These are phyloP conservation scores for Scedosporium minutisporum DNA, from an alignment of 2,329 filamentous ascomycete genomes.

Conservation along the genomic window DNA sequence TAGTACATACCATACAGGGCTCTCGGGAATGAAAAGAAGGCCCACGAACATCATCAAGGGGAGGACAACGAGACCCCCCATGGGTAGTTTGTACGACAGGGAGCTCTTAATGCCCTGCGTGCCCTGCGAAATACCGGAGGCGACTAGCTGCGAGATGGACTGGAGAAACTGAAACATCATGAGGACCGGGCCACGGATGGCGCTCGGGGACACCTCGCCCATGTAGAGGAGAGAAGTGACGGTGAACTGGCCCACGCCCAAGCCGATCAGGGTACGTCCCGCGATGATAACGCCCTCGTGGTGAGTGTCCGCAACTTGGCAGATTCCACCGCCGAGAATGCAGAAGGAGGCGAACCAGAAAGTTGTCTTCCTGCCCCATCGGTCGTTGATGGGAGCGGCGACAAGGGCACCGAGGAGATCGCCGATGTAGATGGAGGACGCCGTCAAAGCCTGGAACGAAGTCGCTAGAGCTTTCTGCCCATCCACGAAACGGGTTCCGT, in stretches of 20 bases:
- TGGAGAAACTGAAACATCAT: slow-evolving; percentile 24
- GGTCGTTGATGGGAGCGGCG: slow-evolving; percentile 26
- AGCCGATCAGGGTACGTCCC: slow-evolving; percentile 14
- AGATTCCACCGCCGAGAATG: slow-evolving; percentile 17
- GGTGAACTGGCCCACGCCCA: slow-evolving; percentile 15
- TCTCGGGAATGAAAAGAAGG: slow-evolving; percentile 17
- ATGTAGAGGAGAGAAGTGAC: slow-evolving; percentile 15
- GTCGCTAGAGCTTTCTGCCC: slow-evolving; percentile 14
- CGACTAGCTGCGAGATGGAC: slow-evolving; percentile 20
- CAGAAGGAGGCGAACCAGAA: slow-evolving; percentile 23
- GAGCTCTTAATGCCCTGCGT: slow-evolving; percentile 15
- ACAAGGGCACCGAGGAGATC: slow-evolving; percentile 24
- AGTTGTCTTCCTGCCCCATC: slow-evolving; percentile 22
- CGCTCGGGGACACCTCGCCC: slow-evolving; percentile 17
- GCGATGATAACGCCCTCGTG: slow-evolving; percentile 12
- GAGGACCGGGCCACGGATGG: slow-evolving; percentile 18
- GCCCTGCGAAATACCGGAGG: slow-evolving; percentile 18
- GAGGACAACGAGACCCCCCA: slow-evolving; percentile 17
- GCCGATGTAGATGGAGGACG: slow-evolving; percentile 29
- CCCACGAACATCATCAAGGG: slow-evolving; percentile 14
- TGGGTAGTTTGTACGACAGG: slow-evolving; percentile 17
- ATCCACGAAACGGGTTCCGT: slow-evolving; percentile 13
- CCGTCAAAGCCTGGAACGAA: slow-evolving; percentile 22
- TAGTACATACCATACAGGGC: slow-evolving; percentile 20
- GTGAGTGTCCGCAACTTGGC: slow-evolving; percentile 13